phyloP scores from a whole-genome alignment of 2,329 filamentous ascomycete genomes.

The Verticillium nonalfalfae region DNA sequence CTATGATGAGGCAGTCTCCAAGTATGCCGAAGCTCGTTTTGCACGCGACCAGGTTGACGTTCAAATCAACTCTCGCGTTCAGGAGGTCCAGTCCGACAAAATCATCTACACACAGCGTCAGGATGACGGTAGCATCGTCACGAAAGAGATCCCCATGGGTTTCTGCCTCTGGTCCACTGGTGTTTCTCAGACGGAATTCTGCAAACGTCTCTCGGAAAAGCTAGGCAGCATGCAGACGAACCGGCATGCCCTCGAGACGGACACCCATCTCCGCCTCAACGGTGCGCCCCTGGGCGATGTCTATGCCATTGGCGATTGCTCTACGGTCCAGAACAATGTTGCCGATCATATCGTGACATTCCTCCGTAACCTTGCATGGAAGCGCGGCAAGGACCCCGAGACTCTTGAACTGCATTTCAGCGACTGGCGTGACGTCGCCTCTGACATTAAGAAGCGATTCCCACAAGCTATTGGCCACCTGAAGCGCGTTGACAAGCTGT shows the following conservation, averaged over 20 bases:
- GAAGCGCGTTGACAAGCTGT: slow-evolving; percentile 83
- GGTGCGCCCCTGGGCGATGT: slow-evolving; percentile 90
- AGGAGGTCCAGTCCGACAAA: slow-evolving; percentile 76
- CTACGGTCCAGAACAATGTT: slow-evolving; percentile 95
- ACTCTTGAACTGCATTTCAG: slow-evolving; percentile 78
- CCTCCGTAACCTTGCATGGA: slow-evolving; percentile 82
- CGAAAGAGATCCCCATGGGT: slow-evolving; percentile 89
- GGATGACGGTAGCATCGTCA: slow-evolving; percentile 65
- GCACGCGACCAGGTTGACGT: slow-evolving; percentile 87
- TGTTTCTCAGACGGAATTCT: slow-evolving; percentile 79
- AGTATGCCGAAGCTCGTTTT: slow-evolving; percentile 87
- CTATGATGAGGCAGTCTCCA: slow-evolving; percentile 90
- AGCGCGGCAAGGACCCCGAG: slow-evolving; percentile 84
- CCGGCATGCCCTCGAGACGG: slow-evolving; percentile 86
- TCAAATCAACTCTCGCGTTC: slow-evolving; percentile 86
- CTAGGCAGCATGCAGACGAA: slow-evolving; percentile 77
- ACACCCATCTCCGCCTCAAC: slow-evolving; percentile 82
- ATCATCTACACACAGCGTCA: slow-evolving; percentile 85
- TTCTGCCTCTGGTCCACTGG: slow-evolving; percentile 98
- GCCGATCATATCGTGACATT: slow-evolving; percentile 88
- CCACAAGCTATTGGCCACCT: slow-evolving; percentile 86
- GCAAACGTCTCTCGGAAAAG: slow-evolving; percentile 68
- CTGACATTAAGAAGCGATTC: slow-evolving; percentile 79
- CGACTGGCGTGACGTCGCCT: slow-evolving; percentile 83
- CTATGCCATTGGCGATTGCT: slow-evolving; percentile 93